Evolutionary conservation across 805 yeast genomes (phyloP), one percentile per base, ranked within the genome.

Genomic region (Trichomonascus vanleenenianus): DNA sequence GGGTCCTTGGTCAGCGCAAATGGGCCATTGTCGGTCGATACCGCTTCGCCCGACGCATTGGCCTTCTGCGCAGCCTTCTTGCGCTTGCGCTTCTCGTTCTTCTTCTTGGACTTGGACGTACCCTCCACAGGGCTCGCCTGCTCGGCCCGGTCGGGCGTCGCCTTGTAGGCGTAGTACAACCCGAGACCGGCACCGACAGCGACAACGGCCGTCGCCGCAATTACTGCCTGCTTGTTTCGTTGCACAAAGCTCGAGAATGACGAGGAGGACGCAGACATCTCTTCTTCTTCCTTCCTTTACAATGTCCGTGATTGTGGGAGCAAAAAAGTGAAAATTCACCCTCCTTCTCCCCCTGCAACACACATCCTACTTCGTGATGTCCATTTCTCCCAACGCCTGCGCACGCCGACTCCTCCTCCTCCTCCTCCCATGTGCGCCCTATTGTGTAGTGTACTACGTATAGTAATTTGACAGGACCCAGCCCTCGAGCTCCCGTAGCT

Each of bases 151-250:
- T 16, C 35, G 16, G 39, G 16, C 8, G 40, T 20, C 27, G 22
- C 20, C 35, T 34, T 22, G 16, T 54, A 35, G 15, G 40, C 45
- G 37, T 53, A 71, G 55, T 73, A 75, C 50, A 71, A 68, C 55
- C 75, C 78, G 8, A 85, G 82, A 46, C 82, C 79, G 31, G 76
- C 74, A 27, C 81, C 85, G 33, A 81, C 73, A 43, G 78, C 74
- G 48, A 78, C 77, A 42, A 83, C 83, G 50, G 79, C 74, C 6
- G 79, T 75, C 9, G 86, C 71, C 39, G 82, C 75, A 30, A 78
- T 66, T 9, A 83, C 72, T 35, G 82, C 84, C n/a, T 76, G 67
- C 62, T 74, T 81, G 68, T 83, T 71, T 56, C 72, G 71, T 47
- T 70, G 66, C 44, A 74, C 63, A 60, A 75, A 75, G 36, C 46